A percentile compares a stretch with the other conserved stretches of the same genome.
Evolutionary conservation across 2,329 filamentous ascomycete genomes (phyloP).

Genomic region (Beauveria asiatica): DNA sequence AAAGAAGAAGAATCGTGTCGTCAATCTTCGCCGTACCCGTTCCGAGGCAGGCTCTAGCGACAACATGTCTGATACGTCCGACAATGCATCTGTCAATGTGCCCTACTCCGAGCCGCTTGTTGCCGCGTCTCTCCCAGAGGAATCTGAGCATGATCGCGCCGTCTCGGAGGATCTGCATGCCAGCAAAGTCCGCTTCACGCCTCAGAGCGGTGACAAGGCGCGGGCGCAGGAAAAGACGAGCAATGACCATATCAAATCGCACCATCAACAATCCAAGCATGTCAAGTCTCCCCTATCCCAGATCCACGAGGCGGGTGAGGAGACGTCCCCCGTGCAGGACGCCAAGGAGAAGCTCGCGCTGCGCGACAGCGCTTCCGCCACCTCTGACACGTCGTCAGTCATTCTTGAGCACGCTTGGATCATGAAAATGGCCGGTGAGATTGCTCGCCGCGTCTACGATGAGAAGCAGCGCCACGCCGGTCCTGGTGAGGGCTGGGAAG

Average conservation of each 20-base stretch:
- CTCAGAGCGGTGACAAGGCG: slow-evolving; percentile 9
- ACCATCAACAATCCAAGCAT: slow-evolving; percentile 16
- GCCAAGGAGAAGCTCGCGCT: slow-evolving; percentile 22
- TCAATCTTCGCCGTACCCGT: slow-evolving; percentile 64
- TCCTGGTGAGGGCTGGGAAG: slow-evolving; percentile 42
- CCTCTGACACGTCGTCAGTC: slow-evolving; percentile 44
- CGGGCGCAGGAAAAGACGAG: slow-evolving; percentile 16
- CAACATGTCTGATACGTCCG: slow-evolving; percentile 39
- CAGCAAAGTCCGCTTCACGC: slow-evolving; percentile 35
- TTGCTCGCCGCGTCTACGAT: slow-evolving; percentile 78
- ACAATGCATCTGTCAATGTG: slow-evolving; percentile 45
- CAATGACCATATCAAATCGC: slow-evolving; percentile 18
- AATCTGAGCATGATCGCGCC: slow-evolving; percentile 41
- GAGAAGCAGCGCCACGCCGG: slow-evolving; percentile 58
- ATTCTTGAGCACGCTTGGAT: slow-evolving; percentile 80
- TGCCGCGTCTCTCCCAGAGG: slow-evolving; percentile 49
- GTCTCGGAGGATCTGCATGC: slow-evolving; percentile 20
- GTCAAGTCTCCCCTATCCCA: slow-evolving; percentile 13
- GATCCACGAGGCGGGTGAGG: slow-evolving; percentile 15
- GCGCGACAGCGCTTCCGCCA: slow-evolving; percentile 24
- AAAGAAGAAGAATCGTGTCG: slow-evolving; percentile 77
- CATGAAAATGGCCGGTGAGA: slow-evolving; percentile 88
- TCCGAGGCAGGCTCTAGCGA: slow-evolving; percentile 45
- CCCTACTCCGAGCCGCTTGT: slow-evolving; percentile 55
- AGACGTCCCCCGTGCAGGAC: slow-evolving; percentile 19